Evolutionary conservation across 2,329 filamentous ascomycete genomes (phyloP).

Genomic region (Fonsecaea pedrosoi): DNA sequence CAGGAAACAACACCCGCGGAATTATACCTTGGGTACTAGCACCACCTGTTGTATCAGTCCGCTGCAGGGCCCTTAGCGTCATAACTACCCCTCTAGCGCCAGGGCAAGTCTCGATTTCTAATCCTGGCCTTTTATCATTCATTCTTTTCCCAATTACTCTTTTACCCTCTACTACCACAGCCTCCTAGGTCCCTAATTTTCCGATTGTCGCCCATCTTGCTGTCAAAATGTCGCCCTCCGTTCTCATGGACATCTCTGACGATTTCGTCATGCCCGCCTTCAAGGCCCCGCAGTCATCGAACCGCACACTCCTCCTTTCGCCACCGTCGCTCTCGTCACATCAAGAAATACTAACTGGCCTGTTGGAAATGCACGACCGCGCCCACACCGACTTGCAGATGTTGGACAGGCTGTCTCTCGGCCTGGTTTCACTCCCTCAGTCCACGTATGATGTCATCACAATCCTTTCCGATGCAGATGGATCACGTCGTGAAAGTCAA

Average conservation of each 20-base stretch:
- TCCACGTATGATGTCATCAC: slow-evolving; percentile 84
- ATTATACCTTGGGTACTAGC: background rate
- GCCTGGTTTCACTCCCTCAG: slow-evolving; percentile 76
- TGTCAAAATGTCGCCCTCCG: slow-evolving; percentile 50
- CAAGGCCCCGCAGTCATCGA: slow-evolving; percentile 39
- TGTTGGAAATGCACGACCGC: slow-evolving; percentile 77
- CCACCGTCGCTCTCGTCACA: slow-evolving; percentile 89
- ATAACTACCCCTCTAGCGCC: slow-evolving; percentile 14
- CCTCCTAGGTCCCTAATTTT: background rate
- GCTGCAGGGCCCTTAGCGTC: slow-evolving; percentile 17
- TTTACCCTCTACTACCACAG: slow-evolving; percentile 7
- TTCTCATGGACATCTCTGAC: slow-evolving; percentile 63
- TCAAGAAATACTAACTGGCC: slow-evolving; percentile 74
- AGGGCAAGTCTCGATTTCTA: slow-evolving; percentile 28
- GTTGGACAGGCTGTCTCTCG: slow-evolving; percentile 88
- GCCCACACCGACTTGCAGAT: slow-evolving; percentile 88
- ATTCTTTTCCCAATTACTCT: slow-evolving; percentile 9
- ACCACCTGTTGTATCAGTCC: background rate
- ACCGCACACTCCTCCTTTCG: slow-evolving; percentile 80
- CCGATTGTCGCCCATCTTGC: background rate
- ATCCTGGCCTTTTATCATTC: slow-evolving; percentile 21
- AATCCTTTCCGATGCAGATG: slow-evolving; percentile 79
- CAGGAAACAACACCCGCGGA: background rate
- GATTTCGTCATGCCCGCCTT: slow-evolving; percentile 56
- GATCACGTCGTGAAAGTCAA: slow-evolving; percentile 68